A percentile compares a stretch with the other conserved stretches of the same genome.
phyloP scores from a whole-genome alignment of 768 basidiomycete genomes.

The Galerina sulciceps region DNA sequence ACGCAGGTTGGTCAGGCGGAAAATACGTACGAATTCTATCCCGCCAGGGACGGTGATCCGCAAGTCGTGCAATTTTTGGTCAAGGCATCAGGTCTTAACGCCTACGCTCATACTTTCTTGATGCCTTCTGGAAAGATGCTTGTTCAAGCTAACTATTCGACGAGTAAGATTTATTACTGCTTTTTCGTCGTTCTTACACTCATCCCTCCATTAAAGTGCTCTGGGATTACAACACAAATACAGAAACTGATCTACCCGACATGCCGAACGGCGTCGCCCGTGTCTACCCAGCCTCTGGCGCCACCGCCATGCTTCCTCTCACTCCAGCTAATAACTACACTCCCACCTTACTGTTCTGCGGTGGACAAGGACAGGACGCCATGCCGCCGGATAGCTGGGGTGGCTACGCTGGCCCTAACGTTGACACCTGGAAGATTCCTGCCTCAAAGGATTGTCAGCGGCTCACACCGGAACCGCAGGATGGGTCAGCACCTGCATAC shows the following conservation, averaged over 20 bases:
- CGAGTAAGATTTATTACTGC: slow-evolving; percentile 48
- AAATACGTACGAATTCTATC: slow-evolving; percentile 85
- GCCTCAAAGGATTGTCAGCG: slow-evolving; percentile 78
- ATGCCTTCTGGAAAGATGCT: slow-evolving; percentile 80
- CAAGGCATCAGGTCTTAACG: slow-evolving; percentile 74
- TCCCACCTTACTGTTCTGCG: slow-evolving; percentile 89
- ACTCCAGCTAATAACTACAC: slow-evolving; percentile 88
- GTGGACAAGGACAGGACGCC: slow-evolving; percentile 82
- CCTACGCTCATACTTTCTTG: slow-evolving; percentile 75
- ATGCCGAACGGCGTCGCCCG: slow-evolving; percentile 79
- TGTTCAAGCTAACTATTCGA: slow-evolving; percentile 81
- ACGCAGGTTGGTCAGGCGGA: slow-evolving; percentile 73
- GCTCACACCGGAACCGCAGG: slow-evolving; percentile 83
- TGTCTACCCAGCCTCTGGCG: slow-evolving; percentile 91
- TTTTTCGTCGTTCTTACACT: neutral
- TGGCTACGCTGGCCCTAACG: slow-evolving; percentile 71
- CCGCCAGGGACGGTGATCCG: slow-evolving; percentile 52
- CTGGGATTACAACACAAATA: slow-evolving; percentile 47
- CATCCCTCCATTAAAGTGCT: slow-evolving; percentile 19
- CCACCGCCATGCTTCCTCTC: slow-evolving; percentile 87
- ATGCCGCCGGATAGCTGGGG: slow-evolving; percentile 77
- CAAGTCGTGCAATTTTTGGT: slow-evolving; percentile 69
- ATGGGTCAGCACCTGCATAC: slow-evolving; percentile 64
- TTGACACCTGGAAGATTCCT: slow-evolving; percentile 74
- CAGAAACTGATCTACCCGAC: slow-evolving; percentile 64